These are phyloP conservation scores for Pseudopithomyces maydicus DNA, from an alignment of 2,329 filamentous ascomycete species.

Conservation along the genomic window DNA sequence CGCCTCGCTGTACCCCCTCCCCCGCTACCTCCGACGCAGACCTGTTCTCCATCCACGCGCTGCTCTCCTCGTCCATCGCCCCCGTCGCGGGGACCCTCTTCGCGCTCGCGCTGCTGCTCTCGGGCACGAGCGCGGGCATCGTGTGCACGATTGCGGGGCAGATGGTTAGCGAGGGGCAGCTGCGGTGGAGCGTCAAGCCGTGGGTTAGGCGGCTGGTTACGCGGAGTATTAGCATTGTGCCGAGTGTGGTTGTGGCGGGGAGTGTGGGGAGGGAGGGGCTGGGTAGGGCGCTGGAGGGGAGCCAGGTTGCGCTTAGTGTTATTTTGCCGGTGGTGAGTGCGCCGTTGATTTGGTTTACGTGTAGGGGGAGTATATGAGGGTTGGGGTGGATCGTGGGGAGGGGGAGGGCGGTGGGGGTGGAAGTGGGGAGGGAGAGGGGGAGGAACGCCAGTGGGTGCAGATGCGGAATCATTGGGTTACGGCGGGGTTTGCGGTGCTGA, in stretches of 20 bases:
- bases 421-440: conserved; percentile 23
- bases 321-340: conserved; percentile 83
- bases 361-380: conserved; percentile 79
- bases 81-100: conserved; percentile 83
- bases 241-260: conserved; percentile 81
- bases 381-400: conserved; percentile 50
- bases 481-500: conserved; percentile 60
- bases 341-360: conserved; percentile 85
- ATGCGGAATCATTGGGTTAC: conserved; percentile 78
- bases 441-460: conserved; percentile 40
- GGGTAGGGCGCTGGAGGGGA: conserved; percentile 72
- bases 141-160: conserved; percentile 90
- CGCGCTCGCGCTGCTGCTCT: conserved; percentile 78
- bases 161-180: conserved; percentile 83
- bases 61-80: conserved; percentile 72
- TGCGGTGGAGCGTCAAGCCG: conserved; percentile 74
- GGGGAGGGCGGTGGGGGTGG: conserved; percentile 5
- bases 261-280: conserved; percentile 75
- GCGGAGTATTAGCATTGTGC: conserved; percentile 78
- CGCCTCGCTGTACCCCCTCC: conserved; percentile 67
- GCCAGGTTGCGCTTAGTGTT: conserved; percentile 78
- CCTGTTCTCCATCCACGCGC: conserved; percentile 79
- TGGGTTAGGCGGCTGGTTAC: conserved; percentile 82
- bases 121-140: conserved; percentile 80
- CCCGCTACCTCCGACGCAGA: conserved; percentile 70